phyloP scores from a whole-genome alignment of 768 basidiomycete genomes.

The Suillus hirtellus region DNA sequence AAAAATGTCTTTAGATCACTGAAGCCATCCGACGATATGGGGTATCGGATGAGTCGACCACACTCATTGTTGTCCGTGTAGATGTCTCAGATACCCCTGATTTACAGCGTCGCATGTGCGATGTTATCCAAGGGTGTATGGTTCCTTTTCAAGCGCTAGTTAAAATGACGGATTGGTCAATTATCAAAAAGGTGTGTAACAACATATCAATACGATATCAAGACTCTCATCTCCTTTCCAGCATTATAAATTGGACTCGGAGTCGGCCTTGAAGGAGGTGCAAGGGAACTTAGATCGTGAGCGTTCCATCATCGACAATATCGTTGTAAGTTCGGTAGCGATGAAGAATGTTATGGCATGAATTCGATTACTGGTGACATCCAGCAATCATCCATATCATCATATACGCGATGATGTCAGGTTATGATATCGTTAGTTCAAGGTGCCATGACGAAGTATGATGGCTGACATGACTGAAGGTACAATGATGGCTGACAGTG shows the following conservation, averaged over 20 bases:
- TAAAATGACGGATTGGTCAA: slow-evolving; percentile 65
- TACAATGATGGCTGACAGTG: background rate
- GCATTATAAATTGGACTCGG: slow-evolving; percentile 72
- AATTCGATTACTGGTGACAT: background rate
- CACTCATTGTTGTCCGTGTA: slow-evolving; percentile 75
- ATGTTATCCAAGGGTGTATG: slow-evolving; percentile 58
- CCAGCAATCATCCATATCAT: background rate
- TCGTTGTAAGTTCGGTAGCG: slow-evolving; percentile 78
- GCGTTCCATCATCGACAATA: slow-evolving; percentile 51
- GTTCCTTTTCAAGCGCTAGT: slow-evolving; percentile 46
- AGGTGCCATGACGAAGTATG: background rate
- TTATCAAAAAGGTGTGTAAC: slow-evolving; percentile 68
- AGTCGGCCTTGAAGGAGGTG: slow-evolving; percentile 41
- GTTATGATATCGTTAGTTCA: background rate
- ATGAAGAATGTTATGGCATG: slow-evolving; percentile 65
- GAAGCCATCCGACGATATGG: slow-evolving; percentile 89
- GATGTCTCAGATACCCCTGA: slow-evolving; percentile 40
- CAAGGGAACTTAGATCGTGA: slow-evolving; percentile 38
- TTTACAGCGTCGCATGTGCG: slow-evolving; percentile 55
- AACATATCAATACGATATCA: background rate
- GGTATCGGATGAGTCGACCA: slow-evolving; percentile 61
- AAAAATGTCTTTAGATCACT: slow-evolving; percentile 62
- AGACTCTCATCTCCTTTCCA: slow-evolving; percentile 23
- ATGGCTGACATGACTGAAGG: background rate
- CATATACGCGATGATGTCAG: background rate